Percentiles rank a stretch among this genome's conserved stretches.
phyloP scores from a whole-genome alignment of 345 rosid species.

The Aurinia saxatilis region DNA sequence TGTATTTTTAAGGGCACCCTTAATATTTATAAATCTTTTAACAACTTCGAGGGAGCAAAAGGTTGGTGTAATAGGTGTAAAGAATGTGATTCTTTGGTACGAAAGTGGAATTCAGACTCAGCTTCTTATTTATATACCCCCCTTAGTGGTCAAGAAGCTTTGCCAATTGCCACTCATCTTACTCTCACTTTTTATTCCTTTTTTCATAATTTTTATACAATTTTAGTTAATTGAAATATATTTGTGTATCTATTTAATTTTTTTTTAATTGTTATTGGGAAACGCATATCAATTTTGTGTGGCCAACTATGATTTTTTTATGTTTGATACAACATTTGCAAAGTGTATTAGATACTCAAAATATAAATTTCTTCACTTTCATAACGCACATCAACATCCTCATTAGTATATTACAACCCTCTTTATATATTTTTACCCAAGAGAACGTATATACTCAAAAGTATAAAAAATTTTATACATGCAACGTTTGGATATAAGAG shows the following conservation, averaged over 20 bases:
- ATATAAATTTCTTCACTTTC: too few species aligned
- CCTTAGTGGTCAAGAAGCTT: conserved; percentile 14
- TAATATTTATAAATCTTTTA: background rate
- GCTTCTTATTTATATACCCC: conserved; percentile 19
- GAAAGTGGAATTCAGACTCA: conserved; percentile 30
- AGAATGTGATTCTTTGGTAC: conserved; percentile 20
- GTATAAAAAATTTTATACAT: too few species aligned
- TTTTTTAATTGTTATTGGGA: background rate
- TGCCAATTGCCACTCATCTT: conserved; percentile 8
- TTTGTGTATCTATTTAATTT: too few species aligned
- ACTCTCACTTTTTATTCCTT: background rate
- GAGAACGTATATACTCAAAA: too few species aligned
- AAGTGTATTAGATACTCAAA: too few species aligned
- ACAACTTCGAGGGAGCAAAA: conserved; percentile 20
- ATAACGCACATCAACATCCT: too few species aligned
- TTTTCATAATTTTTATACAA: background rate
- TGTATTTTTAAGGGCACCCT: background rate
- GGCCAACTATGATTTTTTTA: too few species aligned
- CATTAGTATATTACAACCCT: too few species aligned
- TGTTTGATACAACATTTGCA: too few species aligned
- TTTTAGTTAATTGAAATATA: background rate
- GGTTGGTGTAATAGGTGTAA: conserved; percentile 22
- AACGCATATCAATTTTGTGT: background rate
- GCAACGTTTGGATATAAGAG: too few species aligned
- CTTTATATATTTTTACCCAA: too few species aligned